Conservation (phyloP, 257 asterid species). For the Solanum virginianum region DNA sequence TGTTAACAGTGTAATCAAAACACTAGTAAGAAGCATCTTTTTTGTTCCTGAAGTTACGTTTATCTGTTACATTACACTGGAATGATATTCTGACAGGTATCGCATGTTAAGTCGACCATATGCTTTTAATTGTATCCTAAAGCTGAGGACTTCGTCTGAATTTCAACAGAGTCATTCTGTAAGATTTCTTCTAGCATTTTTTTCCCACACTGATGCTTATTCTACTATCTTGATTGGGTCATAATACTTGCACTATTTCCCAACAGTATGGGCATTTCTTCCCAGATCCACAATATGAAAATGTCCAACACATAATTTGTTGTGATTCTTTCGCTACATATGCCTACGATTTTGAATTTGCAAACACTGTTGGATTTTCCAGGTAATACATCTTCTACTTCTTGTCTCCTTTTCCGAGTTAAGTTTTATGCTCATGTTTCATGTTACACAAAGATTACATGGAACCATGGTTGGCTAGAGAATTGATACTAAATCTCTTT, state of each 20-base stretch:
- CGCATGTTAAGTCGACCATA: conserved; percentile 95
- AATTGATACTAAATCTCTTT: background rate
- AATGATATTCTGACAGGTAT: conserved; percentile 58
- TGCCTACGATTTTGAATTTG: conserved; percentile 95
- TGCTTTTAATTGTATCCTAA: conserved; percentile 91
- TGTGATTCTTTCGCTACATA: conserved; percentile 95
- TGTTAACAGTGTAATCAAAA: background rate
- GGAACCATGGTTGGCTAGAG: background rate
- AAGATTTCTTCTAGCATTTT: conserved; percentile 9
- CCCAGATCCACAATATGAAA: conserved; percentile 95
- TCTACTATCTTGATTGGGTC: background rate
- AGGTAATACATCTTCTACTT: conserved; percentile 37
- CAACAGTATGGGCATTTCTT: conserved; percentile 97
- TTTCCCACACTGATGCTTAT: background rate
- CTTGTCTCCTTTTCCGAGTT: background rate
- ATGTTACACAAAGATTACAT: background rate
- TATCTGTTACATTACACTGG: conserved; percentile 9
- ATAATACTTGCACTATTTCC: conserved; percentile 19
- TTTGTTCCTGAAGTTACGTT: background rate
- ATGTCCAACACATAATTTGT: conserved; percentile 92
- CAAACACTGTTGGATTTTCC: conserved; percentile 57
- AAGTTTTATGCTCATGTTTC: background rate
- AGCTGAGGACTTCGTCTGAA: conserved; percentile 87
- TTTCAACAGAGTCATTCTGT: conserved; percentile 84
- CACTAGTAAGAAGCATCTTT: background rate